A percentile compares a stretch with the other conserved stretches of the same genome.
Evolutionary conservation across 1,284 basidiomycete species (phyloP).

Genomic region (Porogramme epimiltina): DNA sequence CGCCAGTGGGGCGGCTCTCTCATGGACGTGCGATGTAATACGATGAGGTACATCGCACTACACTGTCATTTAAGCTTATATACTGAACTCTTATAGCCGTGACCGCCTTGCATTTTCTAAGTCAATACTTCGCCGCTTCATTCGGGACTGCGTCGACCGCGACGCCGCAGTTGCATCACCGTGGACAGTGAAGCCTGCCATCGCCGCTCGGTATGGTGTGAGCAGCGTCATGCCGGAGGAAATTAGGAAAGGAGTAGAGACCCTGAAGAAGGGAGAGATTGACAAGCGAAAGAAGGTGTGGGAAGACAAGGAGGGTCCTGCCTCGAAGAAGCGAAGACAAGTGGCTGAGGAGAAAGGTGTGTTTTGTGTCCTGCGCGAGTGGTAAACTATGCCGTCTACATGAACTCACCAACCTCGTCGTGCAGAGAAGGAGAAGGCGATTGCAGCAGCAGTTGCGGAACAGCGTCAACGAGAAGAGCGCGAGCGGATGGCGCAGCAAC

Average conservation of each 20-base stretch:
- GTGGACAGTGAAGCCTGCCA: slow-evolving; percentile 88
- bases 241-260: slow-evolving; percentile 77
- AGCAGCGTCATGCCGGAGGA: slow-evolving; percentile 85
- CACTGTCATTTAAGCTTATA: background rate
- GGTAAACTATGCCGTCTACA: slow-evolving; percentile 1
- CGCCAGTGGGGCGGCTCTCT: slow-evolving; percentile 67
- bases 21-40: slow-evolving; percentile 79
- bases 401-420: slow-evolving; percentile 11
- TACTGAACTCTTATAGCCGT: slow-evolving; percentile 53
- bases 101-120: slow-evolving; percentile 96
- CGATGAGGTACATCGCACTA: slow-evolving; percentile 69
- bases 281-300: slow-evolving; percentile 88
- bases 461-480: slow-evolving; percentile 68
- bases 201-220: slow-evolving; percentile 85
- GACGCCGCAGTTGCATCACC: slow-evolving; percentile 91
- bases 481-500: slow-evolving; percentile 67
- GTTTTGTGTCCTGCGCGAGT: slow-evolving; percentile 20
- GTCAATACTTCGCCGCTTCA: slow-evolving; percentile 93
- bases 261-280: slow-evolving; percentile 82
- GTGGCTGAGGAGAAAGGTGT: slow-evolving; percentile 74
- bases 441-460: slow-evolving; percentile 45
- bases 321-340: slow-evolving; percentile 81
- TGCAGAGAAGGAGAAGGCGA: slow-evolving; percentile 35
- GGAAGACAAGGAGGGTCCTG: slow-evolving; percentile 82
- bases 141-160: slow-evolving; percentile 91